These are phyloP conservation scores for Populus trichocarpa DNA, from an alignment of 441 rosid species.

Conservation along the genomic window DNA sequence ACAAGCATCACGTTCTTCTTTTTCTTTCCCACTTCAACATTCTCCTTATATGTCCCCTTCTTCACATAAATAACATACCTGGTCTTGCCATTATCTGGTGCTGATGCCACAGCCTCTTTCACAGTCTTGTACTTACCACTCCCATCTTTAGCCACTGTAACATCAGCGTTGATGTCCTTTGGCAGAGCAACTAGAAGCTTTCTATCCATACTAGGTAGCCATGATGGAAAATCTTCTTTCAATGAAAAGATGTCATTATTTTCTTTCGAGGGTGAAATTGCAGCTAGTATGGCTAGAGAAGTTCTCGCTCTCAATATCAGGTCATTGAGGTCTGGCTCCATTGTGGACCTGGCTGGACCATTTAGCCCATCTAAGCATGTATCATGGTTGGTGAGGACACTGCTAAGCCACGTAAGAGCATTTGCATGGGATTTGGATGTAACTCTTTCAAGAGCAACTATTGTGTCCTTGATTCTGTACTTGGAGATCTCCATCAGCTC, in stretches of 20 bases:
- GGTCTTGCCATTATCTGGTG: not conserved
- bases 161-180: conserved; percentile 37
- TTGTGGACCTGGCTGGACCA: conserved; percentile 22
- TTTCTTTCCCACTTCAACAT: conserved; percentile 48
- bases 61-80: conserved; percentile 36
- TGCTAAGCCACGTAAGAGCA: conserved; percentile 67
- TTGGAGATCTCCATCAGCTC: conserved; percentile 57
- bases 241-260: not conserved
- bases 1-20: conserved; percentile 57
- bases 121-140: conserved; percentile 58
- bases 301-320: conserved; percentile 44
- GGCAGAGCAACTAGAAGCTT: conserved; percentile 36
- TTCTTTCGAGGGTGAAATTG: conserved; percentile 28
- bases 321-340: conserved; percentile 38
- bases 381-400: conserved; percentile 61
- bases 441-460: conserved; percentile 30
- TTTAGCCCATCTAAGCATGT: conserved; percentile 57
- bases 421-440: conserved; percentile 34
- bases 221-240: conserved; percentile 39
- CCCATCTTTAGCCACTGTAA: conserved; percentile 64
- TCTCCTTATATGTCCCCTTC: conserved; percentile 58
- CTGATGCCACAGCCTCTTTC: conserved; percentile 37
- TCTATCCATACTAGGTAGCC: conserved; percentile 50
- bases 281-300: conserved; percentile 48
- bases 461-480: conserved; percentile 43